Conservation (phyloP, 306 rosid species). For the Lupinus albus region DNA sequence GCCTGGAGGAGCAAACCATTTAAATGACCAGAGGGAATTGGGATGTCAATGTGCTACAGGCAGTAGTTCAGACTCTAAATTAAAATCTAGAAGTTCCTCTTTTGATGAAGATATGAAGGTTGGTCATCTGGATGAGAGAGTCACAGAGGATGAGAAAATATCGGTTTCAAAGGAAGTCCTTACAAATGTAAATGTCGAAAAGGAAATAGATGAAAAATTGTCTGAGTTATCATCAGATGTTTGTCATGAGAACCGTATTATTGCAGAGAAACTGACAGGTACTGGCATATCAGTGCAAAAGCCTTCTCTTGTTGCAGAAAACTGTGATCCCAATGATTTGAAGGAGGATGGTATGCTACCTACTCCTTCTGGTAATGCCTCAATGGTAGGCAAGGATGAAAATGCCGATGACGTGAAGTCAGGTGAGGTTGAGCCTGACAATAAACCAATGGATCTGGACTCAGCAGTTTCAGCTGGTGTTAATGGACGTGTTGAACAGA, state of each 20-base stretch:
- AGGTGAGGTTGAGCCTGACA: slow-evolving; percentile 23
- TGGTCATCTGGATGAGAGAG: slow-evolving; percentile 44
- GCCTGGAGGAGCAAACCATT: slow-evolving; percentile 45
- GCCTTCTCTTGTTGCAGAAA: slow-evolving; percentile 42
- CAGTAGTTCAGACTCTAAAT: slow-evolving; percentile 45
- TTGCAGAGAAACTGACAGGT: slow-evolving; percentile 36
- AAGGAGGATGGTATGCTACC: slow-evolving; percentile 9
- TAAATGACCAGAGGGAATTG: slow-evolving; percentile 49
- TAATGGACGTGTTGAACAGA: slow-evolving; percentile 29
- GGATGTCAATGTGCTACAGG: slow-evolving; percentile 37
- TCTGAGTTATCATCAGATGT: slow-evolving; percentile 53
- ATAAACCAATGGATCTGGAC: slow-evolving; percentile 31
- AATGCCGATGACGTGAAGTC: slow-evolving; percentile 25
- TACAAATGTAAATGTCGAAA: slow-evolving; percentile 46
- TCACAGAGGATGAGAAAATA: slow-evolving; percentile 40
- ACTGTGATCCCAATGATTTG: slow-evolving; percentile 9
- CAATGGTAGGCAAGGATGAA: slow-evolving; percentile 7
- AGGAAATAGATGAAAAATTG: slow-evolving; percentile 52
- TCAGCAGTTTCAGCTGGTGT: slow-evolving; percentile 36
- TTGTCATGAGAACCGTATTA: slow-evolving; percentile 43
- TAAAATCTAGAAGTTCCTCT: slow-evolving; percentile 35
- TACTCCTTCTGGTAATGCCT: no score
- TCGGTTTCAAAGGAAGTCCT: slow-evolving; percentile 47
- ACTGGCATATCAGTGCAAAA: slow-evolving; percentile 31
- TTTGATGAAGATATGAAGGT: slow-evolving; percentile 50